These are phyloP conservation scores for Suillus cothurnatus DNA, from an alignment of 768 basidiomycete genomes.

Conservation along the genomic window DNA sequence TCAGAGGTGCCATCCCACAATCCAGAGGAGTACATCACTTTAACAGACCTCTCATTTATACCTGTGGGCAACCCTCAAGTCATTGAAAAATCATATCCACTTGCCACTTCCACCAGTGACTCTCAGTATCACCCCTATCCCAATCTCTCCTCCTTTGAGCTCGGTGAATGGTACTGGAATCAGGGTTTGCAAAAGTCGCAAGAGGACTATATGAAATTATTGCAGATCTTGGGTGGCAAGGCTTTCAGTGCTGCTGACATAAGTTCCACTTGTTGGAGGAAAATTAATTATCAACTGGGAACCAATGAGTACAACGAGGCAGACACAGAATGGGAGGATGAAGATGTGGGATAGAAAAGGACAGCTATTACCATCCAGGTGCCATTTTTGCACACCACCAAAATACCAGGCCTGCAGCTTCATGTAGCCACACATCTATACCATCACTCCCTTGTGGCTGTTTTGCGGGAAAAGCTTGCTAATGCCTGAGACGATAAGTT, in stretches of 20 bases:
- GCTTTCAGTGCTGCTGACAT: slow-evolving; percentile 7
- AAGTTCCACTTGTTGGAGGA: not conserved
- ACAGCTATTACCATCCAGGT: too few species aligned
- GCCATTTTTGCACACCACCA: slow-evolving; percentile 4
- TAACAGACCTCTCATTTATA: not conserved
- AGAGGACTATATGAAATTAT: not conserved
- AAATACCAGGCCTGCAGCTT: slow-evolving; percentile 8
- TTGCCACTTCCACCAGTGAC: not conserved
- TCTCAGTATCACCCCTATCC: slow-evolving; percentile 18
- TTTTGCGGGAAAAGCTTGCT: slow-evolving; percentile 21
- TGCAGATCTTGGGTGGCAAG: not conserved
- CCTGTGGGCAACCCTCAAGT: not conserved
- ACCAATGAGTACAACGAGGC: not conserved
- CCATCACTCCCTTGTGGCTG: slow-evolving; percentile 16
- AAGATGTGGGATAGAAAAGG: too few species aligned
- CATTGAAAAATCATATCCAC: not conserved
- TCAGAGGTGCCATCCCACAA: not conserved
- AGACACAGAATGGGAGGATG: not conserved
- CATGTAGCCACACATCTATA: slow-evolving; percentile 13
- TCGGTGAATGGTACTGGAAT: slow-evolving; percentile 18
- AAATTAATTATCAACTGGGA: not conserved
- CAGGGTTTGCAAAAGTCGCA: slow-evolving; percentile 7
- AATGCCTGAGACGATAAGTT: slow-evolving; percentile 4
- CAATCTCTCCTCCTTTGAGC: slow-evolving; percentile 6
- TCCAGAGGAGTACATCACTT: not conserved